phyloP scores from a whole-genome alignment of 371 early-diverging fungal genomes.

The Rhizopus arrhizus region DNA sequence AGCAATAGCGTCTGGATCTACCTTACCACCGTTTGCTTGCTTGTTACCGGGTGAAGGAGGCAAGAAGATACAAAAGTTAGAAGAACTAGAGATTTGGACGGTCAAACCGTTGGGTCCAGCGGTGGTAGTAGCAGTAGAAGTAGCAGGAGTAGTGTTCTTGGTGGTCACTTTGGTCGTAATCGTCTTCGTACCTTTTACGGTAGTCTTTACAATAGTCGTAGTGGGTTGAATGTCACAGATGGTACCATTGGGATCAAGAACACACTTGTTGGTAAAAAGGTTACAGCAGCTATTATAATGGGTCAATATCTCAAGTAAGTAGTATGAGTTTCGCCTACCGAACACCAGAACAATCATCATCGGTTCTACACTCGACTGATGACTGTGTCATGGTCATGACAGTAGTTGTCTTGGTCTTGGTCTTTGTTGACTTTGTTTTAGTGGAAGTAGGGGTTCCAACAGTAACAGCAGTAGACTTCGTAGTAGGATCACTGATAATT shows the following conservation, averaged over 20 bases:
- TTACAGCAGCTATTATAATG: conserved; percentile 27
- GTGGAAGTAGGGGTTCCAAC: conserved; percentile 17
- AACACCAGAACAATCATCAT: conserved; percentile 33
- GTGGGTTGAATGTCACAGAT: conserved; percentile 28
- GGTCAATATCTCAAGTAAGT: neutral
- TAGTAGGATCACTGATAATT: conserved; percentile 19
- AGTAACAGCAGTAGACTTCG: conserved; percentile 3
- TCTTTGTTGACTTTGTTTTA: conserved; percentile 1
- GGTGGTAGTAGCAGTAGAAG: conserved; percentile 1
- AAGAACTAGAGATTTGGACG: conserved; percentile 22
- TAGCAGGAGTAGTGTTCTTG: conserved; percentile 4
- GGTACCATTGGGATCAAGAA: conserved; percentile 26
- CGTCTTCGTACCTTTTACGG: conserved; percentile 16
- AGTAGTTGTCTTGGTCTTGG: conserved; percentile 9
- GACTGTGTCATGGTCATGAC: conserved; percentile 17
- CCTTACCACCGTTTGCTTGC: conserved; percentile 14
- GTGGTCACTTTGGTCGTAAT: conserved; percentile 12
- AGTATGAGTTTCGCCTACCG: conserved; percentile 11
- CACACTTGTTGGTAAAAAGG: conserved; percentile 23
- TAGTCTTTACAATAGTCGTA: conserved; percentile 13
- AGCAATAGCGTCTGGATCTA: conserved; percentile 29
- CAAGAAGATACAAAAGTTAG: conserved; percentile 47
- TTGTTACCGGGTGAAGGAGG: conserved; percentile 38
- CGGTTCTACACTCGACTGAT: conserved; percentile 12
- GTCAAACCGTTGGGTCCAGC: conserved; percentile 10